Evolutionary conservation across 305 asterid genomes (phyloP).

Genomic region (Solanum aculeatissimum): DNA sequence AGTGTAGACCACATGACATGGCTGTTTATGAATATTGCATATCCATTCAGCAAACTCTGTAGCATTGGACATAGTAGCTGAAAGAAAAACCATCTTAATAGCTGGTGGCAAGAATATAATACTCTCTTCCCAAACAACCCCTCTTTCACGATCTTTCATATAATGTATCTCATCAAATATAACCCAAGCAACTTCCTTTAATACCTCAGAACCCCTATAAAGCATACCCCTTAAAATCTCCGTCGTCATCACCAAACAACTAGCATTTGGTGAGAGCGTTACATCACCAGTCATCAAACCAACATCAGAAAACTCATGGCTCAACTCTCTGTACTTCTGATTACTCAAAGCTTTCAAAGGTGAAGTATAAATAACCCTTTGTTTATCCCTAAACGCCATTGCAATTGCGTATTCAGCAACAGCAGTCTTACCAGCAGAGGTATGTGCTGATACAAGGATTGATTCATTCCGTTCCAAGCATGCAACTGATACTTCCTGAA

Average conservation of each 20-base stretch:
- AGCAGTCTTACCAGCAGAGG: conserved; percentile 98
- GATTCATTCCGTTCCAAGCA: conserved; percentile 93
- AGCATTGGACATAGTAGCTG: conserved; percentile 82
- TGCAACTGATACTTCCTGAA: conserved; percentile 74
- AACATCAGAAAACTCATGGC: conserved; percentile 89
- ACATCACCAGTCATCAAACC: conserved; percentile 99
- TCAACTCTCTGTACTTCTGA: conserved; percentile 90
- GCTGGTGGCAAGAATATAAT: conserved; percentile 93
- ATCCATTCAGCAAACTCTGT: conserved; percentile 87
- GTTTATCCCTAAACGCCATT: conserved; percentile 86
- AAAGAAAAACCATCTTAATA: conserved; percentile 85
- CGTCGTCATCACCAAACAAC: conserved; percentile 98
- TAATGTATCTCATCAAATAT: conserved; percentile 98
- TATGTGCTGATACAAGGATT: conserved; percentile 87
- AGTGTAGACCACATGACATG: conserved; percentile 94
- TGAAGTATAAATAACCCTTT: conserved; percentile 89
- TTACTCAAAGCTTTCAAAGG: conserved; percentile 90
- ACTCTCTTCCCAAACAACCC: conserved; percentile 99
- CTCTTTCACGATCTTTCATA: conserved; percentile 99
- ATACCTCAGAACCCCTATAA: conserved; percentile 94
- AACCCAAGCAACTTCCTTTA: conserved; percentile 99
- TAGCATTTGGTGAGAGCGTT: conserved; percentile 84
- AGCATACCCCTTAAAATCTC: conserved; percentile 96
- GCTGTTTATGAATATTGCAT: conserved; percentile 87
- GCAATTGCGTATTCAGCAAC: conserved; percentile 98